A percentile compares a stretch with the other conserved stretches of the same genome.
Evolutionary conservation across 2,329 filamentous ascomycete species (phyloP).

Genomic region (Tolypocladium ovalisporum): DNA sequence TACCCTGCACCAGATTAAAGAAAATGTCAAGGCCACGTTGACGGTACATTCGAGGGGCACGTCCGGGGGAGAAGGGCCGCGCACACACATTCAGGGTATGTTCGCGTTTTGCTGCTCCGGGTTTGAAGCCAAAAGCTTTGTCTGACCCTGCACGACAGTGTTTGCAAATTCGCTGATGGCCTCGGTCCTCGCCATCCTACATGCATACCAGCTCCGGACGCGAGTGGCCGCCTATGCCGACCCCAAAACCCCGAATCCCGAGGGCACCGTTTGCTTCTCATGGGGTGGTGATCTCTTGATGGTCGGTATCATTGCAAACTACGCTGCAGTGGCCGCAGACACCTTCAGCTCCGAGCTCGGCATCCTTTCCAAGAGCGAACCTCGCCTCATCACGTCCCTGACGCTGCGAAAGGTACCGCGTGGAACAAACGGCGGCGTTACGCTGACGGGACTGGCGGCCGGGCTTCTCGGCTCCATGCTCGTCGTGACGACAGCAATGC

Average conservation of each 20-base stretch:
- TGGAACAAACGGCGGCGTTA: slow-evolving; percentile 92
- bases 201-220: slow-evolving; percentile 46
- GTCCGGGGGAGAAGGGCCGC: slow-evolving; percentile 67
- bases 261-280: slow-evolving; percentile 41
- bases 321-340: slow-evolving; percentile 83
- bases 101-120: not conserved
- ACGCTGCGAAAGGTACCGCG: slow-evolving; percentile 68
- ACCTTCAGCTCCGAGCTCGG: slow-evolving; percentile 94
- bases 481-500: slow-evolving; percentile 51
- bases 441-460: slow-evolving; percentile 58
- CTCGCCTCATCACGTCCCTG: slow-evolving; percentile 76
- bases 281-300: slow-evolving; percentile 54
- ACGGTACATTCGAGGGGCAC: slow-evolving; percentile 68
- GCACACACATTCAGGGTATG: slow-evolving; percentile 70
- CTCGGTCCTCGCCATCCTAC: slow-evolving; percentile 49
- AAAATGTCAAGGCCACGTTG: slow-evolving; percentile 70
- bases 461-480: slow-evolving; percentile 66
- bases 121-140: not conserved
- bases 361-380: slow-evolving; percentile 66
- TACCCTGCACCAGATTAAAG: slow-evolving; percentile 56
- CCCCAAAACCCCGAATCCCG: slow-evolving; percentile 16
- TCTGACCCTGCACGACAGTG: slow-evolving; percentile 31
- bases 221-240: slow-evolving; percentile 30
- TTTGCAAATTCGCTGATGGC: slow-evolving; percentile 79
- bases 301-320: slow-evolving; percentile 65